Conservation (phyloP, 192 early-diverging fungal species). For the Backusella macrospora region DNA sequence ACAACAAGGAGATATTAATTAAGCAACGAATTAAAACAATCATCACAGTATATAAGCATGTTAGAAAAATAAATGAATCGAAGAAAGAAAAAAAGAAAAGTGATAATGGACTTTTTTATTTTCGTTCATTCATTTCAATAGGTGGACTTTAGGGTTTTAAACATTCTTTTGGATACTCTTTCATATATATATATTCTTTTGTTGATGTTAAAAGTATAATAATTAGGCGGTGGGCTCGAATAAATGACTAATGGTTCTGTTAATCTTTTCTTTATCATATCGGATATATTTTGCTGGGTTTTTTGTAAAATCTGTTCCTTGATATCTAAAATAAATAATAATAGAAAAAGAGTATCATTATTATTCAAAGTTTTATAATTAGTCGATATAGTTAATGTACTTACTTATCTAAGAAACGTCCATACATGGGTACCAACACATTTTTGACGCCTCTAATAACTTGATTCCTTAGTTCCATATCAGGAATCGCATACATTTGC, state of each 20-base stretch:
- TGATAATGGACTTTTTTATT: too few relatives aligned
- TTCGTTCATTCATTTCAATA: too few relatives aligned
- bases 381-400: conserved; percentile 12
- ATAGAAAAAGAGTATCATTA: conserved; percentile 13
- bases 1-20: too few relatives aligned
- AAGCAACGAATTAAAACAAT: too few relatives aligned
- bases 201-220: not conserved
- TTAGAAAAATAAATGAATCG: too few relatives aligned
- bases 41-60: too few relatives aligned
- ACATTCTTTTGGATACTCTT: too few relatives aligned
- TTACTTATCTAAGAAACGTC: conserved; percentile 73
- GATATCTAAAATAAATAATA: conserved; percentile 46
- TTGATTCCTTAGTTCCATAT: conserved; percentile 68
- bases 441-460: conserved; percentile 73
- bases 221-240: conserved; percentile 52
- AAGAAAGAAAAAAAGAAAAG: too few relatives aligned
- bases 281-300: conserved; percentile 82
- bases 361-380: not conserved
- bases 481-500: conserved; percentile 77
- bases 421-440: conserved; percentile 77
- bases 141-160: too few relatives aligned
- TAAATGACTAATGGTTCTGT: conserved; percentile 66
- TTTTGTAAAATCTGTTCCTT: conserved; percentile 76
- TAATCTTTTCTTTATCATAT: conserved; percentile 69
- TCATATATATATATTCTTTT: not conserved